Conservation (phyloP, 2,329 filamentous ascomycete genomes). For the Nemania sp. region DNA sequence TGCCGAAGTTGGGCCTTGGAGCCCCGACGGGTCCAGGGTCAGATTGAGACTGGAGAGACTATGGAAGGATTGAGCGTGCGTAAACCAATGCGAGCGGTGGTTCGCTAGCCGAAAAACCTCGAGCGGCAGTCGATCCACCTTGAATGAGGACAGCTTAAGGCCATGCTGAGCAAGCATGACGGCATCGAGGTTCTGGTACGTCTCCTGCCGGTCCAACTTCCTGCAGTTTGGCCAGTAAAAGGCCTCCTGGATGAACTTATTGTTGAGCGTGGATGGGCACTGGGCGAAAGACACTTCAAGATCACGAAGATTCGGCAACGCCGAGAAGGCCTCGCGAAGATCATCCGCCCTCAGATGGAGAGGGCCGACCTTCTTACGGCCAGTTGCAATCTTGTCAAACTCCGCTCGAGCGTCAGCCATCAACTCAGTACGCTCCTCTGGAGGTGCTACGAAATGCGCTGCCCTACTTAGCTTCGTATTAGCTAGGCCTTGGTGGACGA, state of each 20-base stretch:
- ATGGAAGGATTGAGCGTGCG: constrained; percentile 46
- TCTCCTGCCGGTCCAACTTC: constrained; percentile 44
- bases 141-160: constrained; percentile 42
- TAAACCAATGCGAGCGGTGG: constrained; percentile 48
- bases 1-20: constrained; percentile 43
- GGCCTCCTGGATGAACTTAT: constrained; percentile 43
- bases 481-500: constrained; percentile 7
- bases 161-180: constrained; percentile 46
- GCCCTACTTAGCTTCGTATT: constrained; percentile 33
- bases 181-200: constrained; percentile 45
- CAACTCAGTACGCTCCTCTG: constrained; percentile 42
- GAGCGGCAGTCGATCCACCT: constrained; percentile 49
- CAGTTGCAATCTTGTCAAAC: constrained; percentile 43
- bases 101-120: constrained; percentile 45
- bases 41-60: constrained; percentile 45
- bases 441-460: constrained; percentile 44
- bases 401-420: constrained; percentile 43
- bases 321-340: constrained; percentile 45
- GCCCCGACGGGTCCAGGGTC: constrained; percentile 45
- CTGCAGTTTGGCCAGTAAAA: constrained; percentile 45
- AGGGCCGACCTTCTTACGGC: constrained; percentile 40
- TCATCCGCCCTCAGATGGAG: constrained; percentile 43
- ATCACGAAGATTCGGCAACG: constrained; percentile 45
- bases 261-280: constrained; percentile 43
- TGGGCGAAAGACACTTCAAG: constrained; percentile 47